Base-by-base conservation (phyloP, 352 stramenopile species). In the Globisporangium camurandrum region DNA sequence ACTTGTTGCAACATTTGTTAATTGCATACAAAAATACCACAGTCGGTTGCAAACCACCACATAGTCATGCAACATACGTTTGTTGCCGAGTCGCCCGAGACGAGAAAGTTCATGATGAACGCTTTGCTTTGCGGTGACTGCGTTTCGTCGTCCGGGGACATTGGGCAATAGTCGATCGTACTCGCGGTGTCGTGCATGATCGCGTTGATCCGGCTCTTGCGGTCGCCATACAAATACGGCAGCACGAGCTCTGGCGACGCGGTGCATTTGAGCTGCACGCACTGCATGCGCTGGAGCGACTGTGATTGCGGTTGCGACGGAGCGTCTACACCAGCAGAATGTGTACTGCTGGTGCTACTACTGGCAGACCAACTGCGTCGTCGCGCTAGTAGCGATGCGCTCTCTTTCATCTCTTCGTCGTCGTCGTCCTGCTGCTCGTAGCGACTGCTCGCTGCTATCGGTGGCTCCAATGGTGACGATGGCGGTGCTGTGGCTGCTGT, bases 121-220 rank as follows among this genome's bases (percentile, higher is more conserved):
- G 53, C 48, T 9, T 27, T 46, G 34, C 33, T 71, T 30, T 46
- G 47, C 1, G 59, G 61, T 17, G 51, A 66, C 17, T 66, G 57
- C 44, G 67, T 55, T 28, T 70, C 51, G n/a, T 86, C 75, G 5
- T 67, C 67, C 0, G 77, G 72, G 0, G 72, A 82, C 39, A 77
- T 51, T 4, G 77, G 70, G 11, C 77, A 88, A 46, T 86, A 86
- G 46, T 86, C 72, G 28, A 89, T 74, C 12, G 69, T 73, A 38
- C 70, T 84, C 4, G 56, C 68, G 0, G 71, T 83, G 3, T 59
- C 48, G 11, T 59, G 52, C 41, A 74, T 71, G 45, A 89, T 86
- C 2, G 49, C 27, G 33, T 75, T 79, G 45, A 87, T 75, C 19
- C 59, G 64, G n/a, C 64, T 67, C 33, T 68, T 64, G 2, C 67